Base-by-base conservation (phyloP, 805 yeast species). In the Candida khao-thaluensis region DNA sequence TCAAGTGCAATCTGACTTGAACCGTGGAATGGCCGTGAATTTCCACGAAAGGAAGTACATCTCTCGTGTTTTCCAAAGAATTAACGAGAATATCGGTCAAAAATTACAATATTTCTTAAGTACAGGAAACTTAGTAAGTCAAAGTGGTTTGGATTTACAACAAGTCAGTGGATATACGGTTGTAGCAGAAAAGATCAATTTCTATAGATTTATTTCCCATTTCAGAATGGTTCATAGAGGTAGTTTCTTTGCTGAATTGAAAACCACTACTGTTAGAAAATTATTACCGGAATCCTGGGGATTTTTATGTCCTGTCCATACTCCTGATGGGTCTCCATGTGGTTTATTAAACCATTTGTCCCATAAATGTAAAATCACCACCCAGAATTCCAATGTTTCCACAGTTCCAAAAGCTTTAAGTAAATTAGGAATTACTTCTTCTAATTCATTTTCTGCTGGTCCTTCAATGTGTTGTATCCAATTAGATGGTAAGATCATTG, bases 221-320 rank as follows among this genome's bases (percentile, higher is more conserved):
- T 93, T 93, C 77, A 75, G 99, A 69, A 93, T 93, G 99, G 98
- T 93, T 38, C 99, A 93, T 67, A 85, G 99, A 79, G 99, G 99
- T 66, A 88, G 98, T 49, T 93, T 93, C 81, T 93, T 93, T 62
- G 97, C 99, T 31, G 96, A 91, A 64, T 76, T 93, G 68, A 93
- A 93, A 62, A 93, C 99, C 29, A 93, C 99, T 17, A 85, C 98
- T 1, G 99, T 93, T 35, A 81, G 99, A 72, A 93, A 93, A 63
- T 72, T 93, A 54, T 75, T 93, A 42, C 99, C 99, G 1, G 99
- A 93, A 64, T 86, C 96, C 1, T 93, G 99, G 99, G 99, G 99
- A 3, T 93, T 93, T 77, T 68, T 93, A 53, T 93, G 99, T 69
- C 99, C 99, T 9, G 99, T 93, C 17, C 99, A 93, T 64, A 93